Conservation (phyloP, 352 stramenopile species). For the Globisporangium paroecandrum region DNA sequence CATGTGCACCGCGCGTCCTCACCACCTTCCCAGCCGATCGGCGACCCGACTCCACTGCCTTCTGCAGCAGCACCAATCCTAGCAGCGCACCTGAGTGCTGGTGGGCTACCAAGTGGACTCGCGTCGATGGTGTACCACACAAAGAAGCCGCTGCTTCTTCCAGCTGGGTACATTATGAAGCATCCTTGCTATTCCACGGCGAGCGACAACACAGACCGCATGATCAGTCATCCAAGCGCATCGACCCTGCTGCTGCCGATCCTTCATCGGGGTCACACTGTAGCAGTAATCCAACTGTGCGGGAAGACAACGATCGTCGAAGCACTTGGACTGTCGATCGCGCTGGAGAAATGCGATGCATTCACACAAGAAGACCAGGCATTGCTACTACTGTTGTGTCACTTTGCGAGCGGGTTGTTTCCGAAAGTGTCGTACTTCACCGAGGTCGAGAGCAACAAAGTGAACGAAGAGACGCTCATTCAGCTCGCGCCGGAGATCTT, state of each 20-base stretch:
- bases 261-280: constrained; percentile 27
- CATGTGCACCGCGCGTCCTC: not conserved
- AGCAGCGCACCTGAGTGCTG: not conserved
- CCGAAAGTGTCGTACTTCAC: constrained; percentile 76
- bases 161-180: constrained; percentile 39
- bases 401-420: constrained; percentile 62
- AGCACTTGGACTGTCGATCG: constrained; percentile 57
- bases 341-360: constrained; percentile 53
- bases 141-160: constrained; percentile 53
- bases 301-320: constrained; percentile 58
- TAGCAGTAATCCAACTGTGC: constrained; percentile 61
- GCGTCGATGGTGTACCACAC: constrained; percentile 69
- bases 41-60: not conserved
- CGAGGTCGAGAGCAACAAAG: constrained; percentile 76
- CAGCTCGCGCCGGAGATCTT: constrained; percentile 74
- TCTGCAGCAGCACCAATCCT: not conserved
- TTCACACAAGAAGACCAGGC: constrained; percentile 62
- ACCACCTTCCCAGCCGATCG: not conserved
- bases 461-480: constrained; percentile 78
- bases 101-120: constrained; percentile 38
- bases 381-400: constrained; percentile 42
- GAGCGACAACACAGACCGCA: constrained; percentile 57
- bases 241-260: constrained; percentile 63
- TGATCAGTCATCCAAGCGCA: constrained; percentile 49
- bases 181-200: constrained; percentile 53